phyloP scores from a whole-genome alignment of 768 basidiomycete species.

The Tremella fuciformis region DNA sequence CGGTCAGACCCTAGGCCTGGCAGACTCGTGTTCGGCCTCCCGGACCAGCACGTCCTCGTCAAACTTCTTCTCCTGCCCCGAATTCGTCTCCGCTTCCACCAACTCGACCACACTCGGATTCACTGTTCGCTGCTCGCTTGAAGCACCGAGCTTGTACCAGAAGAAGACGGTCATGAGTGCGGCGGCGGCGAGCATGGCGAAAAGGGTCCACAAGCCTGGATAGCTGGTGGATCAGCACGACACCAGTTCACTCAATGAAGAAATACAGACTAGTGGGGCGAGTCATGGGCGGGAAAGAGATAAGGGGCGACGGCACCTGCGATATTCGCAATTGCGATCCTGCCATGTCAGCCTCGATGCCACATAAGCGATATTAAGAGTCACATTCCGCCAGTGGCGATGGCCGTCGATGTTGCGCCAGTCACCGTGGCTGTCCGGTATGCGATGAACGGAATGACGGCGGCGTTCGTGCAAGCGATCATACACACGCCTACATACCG shows the following conservation, averaged over 20 bases:
- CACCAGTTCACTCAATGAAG: not conserved
- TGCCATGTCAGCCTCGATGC: not conserved
- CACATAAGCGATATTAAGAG: not conserved
- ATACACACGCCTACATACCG: slow-evolving; percentile 40
- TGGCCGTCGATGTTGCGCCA: slow-evolving; percentile 39
- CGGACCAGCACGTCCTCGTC: not conserved
- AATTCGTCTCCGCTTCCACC: not conserved
- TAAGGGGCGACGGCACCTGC: slow-evolving; percentile 40
- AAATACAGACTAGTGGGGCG: slow-evolving; percentile 31
- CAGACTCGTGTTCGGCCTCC: no score
- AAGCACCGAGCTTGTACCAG: slow-evolving; percentile 40
- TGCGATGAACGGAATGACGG: slow-evolving; percentile 44
- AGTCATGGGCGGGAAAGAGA: slow-evolving; percentile 33
- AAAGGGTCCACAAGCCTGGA: slow-evolving; percentile 45
- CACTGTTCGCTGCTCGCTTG: slow-evolving; percentile 26
- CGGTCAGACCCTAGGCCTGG: no score
- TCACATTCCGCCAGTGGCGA: slow-evolving; percentile 36
- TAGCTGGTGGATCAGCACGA: slow-evolving; percentile 17
- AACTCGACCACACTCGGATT: slow-evolving; percentile 3
- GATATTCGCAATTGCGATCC: slow-evolving; percentile 41
- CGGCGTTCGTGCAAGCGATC: slow-evolving; percentile 46
- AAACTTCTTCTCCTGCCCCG: not conserved
- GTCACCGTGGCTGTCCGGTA: slow-evolving; percentile 38
- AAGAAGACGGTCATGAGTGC: slow-evolving; percentile 23
- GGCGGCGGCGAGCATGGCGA: slow-evolving; percentile 33